These are phyloP conservation scores for Trichoderma simmonsii DNA, from an alignment of 2,329 filamentous ascomycete species.

Conservation along the genomic window DNA sequence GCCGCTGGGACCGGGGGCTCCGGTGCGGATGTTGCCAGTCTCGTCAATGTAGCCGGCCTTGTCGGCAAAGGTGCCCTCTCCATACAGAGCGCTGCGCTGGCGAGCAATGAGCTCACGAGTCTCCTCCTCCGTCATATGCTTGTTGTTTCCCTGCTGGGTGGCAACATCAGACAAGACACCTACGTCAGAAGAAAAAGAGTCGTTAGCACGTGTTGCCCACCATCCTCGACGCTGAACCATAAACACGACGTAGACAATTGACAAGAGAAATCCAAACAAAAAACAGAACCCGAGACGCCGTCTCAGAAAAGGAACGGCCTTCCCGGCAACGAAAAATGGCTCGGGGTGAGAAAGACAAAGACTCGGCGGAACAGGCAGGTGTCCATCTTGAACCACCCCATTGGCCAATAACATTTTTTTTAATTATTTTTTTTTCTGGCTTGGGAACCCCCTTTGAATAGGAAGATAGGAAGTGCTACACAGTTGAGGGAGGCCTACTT, in stretches of 20 bases:
- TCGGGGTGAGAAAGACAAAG: conserved; percentile 14
- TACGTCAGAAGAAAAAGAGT: conserved; percentile 40
- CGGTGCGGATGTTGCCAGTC: conserved; percentile 58
- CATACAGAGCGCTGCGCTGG: conserved; percentile 91
- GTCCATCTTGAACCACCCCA: conserved; percentile 23
- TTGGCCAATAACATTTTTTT: conserved; percentile 35
- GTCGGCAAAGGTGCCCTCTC: conserved; percentile 68
- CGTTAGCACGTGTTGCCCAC: conserved; percentile 35
- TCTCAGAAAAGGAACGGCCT: not conserved
- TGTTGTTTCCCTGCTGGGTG: conserved; percentile 51
- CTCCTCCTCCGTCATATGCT: conserved; percentile 92
- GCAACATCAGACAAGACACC: conserved; percentile 49
- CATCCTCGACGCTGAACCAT: conserved; percentile 27
- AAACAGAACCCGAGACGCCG: conserved; percentile 1
- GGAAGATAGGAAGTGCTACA: conserved; percentile 53
- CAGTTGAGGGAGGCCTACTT: conserved; percentile 85
- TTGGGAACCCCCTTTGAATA: conserved; percentile 29
- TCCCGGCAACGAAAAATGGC: conserved; percentile 16
- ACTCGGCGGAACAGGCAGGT: conserved; percentile 17
- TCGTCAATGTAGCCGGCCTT: conserved; percentile 67
- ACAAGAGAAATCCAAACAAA: conserved; percentile 13
- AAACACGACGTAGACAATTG: conserved; percentile 6
- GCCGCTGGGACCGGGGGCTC: conserved; percentile 63
- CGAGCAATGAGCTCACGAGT: conserved; percentile 93
- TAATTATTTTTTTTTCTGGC: conserved; percentile 16